These are phyloP conservation scores for Lavandula angustifolia DNA, from an alignment of 257 asterid species.

Conservation along the genomic window DNA sequence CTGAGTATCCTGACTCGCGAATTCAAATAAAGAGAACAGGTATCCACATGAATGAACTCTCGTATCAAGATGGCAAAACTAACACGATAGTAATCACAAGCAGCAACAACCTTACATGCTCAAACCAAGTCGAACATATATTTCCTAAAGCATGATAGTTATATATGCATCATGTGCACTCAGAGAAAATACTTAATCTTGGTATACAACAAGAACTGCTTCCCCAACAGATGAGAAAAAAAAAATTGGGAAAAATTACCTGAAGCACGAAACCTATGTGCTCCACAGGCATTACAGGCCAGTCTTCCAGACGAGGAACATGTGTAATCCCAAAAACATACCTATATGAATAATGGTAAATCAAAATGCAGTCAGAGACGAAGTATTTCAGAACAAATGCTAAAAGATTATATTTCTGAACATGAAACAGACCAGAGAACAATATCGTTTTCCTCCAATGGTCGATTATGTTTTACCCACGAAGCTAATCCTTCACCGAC, in stretches of 20 bases:
- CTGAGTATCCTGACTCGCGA: neutral
- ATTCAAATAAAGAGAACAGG: neutral
- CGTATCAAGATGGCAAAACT: neutral
- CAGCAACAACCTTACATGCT: neutral
- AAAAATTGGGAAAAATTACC: slow-evolving; percentile 42
- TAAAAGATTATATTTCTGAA: neutral
- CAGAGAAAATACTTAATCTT: neutral
- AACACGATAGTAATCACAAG: neutral
- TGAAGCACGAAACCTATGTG: slow-evolving; percentile 89
- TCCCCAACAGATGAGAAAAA: neutral
- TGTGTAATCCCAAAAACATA: slow-evolving; percentile 93
- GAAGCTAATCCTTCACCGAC: slow-evolving; percentile 93
- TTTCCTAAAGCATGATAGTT: neutral
- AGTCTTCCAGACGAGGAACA: slow-evolving; percentile 94
- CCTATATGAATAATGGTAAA: slow-evolving; percentile 46
- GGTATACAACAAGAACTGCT: slow-evolving; percentile 14
- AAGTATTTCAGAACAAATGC: neutral
- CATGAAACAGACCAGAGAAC: slow-evolving; percentile 77
- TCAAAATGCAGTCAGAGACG: slow-evolving; percentile 15
- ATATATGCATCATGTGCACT: neutral
- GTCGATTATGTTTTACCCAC: slow-evolving; percentile 84
- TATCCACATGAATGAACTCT: neutral
- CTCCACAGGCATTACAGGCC: slow-evolving; percentile 99
- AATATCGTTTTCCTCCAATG: slow-evolving; percentile 81
- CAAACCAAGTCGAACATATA: neutral